Percentiles rank a stretch among this genome's conserved stretches.
Evolutionary conservation across 2,329 filamentous ascomycete genomes (phyloP).

Genomic region (Zelopaecilomyces penicillatus): DNA sequence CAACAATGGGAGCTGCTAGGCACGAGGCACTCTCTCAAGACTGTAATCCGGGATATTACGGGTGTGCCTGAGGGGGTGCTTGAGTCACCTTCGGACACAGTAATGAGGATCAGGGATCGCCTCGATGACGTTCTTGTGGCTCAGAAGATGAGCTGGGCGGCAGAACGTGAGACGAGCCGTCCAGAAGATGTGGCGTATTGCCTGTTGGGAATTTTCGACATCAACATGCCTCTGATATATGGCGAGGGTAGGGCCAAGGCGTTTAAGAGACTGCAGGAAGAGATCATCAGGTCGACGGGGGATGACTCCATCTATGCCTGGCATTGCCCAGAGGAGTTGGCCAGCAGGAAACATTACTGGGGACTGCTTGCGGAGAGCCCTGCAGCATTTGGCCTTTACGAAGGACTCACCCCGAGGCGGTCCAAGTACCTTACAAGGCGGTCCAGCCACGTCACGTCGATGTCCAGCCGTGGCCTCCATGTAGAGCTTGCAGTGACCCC

Average conservation of each 20-base stretch:
- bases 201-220: conserved; percentile 24
- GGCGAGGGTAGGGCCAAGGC: conserved; percentile 22
- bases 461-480: conserved; percentile 17
- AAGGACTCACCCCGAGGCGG: conserved; percentile 11
- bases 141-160: conserved; percentile 24
- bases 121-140: conserved; percentile 14
- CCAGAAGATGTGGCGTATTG: conserved; percentile 25
- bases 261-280: conserved; percentile 20
- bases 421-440: conserved; percentile 18
- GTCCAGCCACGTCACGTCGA: conserved; percentile 12
- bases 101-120: background rate
- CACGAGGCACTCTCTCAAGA: conserved; percentile 12
- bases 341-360: conserved; percentile 15
- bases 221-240: conserved; percentile 26
- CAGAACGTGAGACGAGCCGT: conserved; percentile 19
- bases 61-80: conserved; percentile 14
- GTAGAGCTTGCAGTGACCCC: conserved; percentile 19
- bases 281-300: conserved; percentile 20
- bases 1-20: conserved; percentile 14
- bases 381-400: conserved; percentile 16
- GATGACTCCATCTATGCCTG: conserved; percentile 23
- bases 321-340: conserved; percentile 11
- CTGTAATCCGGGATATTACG: conserved; percentile 11
- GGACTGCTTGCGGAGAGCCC: conserved; percentile 19
- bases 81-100: conserved; percentile 6